A percentile compares a stretch with the other conserved stretches of the same genome.
These are phyloP conservation scores for Pseudogymnoascus sp. DNA, from an alignment of 2,329 filamentous ascomycete species.

Conservation along the genomic window DNA sequence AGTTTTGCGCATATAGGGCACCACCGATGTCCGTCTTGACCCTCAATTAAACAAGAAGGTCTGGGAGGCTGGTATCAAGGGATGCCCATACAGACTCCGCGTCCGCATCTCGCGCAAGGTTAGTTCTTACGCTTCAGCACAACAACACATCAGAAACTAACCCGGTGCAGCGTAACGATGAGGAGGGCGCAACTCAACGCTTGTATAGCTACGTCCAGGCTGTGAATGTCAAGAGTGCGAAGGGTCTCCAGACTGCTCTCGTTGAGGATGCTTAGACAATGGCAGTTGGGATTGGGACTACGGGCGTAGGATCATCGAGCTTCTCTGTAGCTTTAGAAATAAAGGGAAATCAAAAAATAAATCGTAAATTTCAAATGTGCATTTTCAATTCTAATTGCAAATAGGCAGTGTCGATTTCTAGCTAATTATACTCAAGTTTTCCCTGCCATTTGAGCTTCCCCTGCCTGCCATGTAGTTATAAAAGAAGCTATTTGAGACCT, in stretches of 20 bases:
- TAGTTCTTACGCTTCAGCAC: neutral
- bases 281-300: too few relatives aligned
- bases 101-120: constrained; percentile 91
- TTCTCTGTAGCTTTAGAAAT: too few relatives aligned
- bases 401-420: too few relatives aligned
- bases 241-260: constrained; percentile 88
- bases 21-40: constrained; percentile 93
- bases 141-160: neutral
- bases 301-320: too few relatives aligned
- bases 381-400: too few relatives aligned
- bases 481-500: too few relatives aligned
- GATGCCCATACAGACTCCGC: constrained; percentile 92
- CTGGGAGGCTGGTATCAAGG: constrained; percentile 99
- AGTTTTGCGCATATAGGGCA: constrained; percentile 55
- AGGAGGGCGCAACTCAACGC: constrained; percentile 99
- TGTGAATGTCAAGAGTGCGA: constrained; percentile 98
- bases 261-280: constrained; percentile 57
- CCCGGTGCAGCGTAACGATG: constrained; percentile 71
- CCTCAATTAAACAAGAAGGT: constrained; percentile 99
- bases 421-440: too few relatives aligned
- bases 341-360: too few relatives aligned
- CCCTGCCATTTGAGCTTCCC: too few relatives aligned
- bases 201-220: constrained; percentile 99
- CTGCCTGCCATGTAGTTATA: too few relatives aligned
- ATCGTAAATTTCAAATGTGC: too few relatives aligned